Percentiles rank a stretch among this genome's conserved stretches.
Evolutionary conservation across 148 eudicot genomes (phyloP).

Genomic region (Cornus florida): DNA sequence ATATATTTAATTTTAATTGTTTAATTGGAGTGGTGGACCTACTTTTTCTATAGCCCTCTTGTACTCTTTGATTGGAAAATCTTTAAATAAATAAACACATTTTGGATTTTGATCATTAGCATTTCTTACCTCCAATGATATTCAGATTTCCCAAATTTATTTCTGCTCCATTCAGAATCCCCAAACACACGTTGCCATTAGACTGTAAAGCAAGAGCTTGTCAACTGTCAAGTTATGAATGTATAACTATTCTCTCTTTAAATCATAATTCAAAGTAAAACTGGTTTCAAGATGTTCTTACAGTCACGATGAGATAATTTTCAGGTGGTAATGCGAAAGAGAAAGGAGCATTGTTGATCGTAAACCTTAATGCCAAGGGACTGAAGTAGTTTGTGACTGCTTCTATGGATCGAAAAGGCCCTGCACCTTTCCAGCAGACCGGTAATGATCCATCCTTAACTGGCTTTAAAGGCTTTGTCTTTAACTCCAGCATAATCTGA

Average conservation of each 20-base stretch:
- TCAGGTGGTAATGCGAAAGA: constrained; percentile 17
- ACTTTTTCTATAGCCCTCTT: too few relatives aligned
- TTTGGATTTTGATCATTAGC: not conserved
- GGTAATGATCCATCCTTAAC: too few relatives aligned
- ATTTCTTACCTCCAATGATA: constrained; percentile 14
- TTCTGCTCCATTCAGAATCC: constrained; percentile 20
- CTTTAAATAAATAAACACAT: too few relatives aligned
- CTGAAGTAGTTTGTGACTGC: not conserved
- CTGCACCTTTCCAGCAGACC: too few relatives aligned
- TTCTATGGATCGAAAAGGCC: too few relatives aligned
- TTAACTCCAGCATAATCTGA: too few relatives aligned
- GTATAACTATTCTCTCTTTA: too few relatives aligned
- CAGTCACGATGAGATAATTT: not conserved
- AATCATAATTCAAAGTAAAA: not conserved
- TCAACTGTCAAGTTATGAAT: not conserved
- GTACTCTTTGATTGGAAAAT: too few relatives aligned
- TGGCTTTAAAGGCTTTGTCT: too few relatives aligned
- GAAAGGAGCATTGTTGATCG: constrained; percentile 14
- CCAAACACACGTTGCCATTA: constrained; percentile 24
- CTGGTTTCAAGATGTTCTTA: not conserved
- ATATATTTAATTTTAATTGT: too few relatives aligned
- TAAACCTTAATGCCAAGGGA: constrained; percentile 17
- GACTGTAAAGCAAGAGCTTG: constrained; percentile 17
- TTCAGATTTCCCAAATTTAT: constrained; percentile 14
- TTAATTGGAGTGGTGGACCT: too few relatives aligned